Base-by-base conservation (phyloP, 2,329 filamentous ascomycete species). In the Verticillium longisporum region DNA sequence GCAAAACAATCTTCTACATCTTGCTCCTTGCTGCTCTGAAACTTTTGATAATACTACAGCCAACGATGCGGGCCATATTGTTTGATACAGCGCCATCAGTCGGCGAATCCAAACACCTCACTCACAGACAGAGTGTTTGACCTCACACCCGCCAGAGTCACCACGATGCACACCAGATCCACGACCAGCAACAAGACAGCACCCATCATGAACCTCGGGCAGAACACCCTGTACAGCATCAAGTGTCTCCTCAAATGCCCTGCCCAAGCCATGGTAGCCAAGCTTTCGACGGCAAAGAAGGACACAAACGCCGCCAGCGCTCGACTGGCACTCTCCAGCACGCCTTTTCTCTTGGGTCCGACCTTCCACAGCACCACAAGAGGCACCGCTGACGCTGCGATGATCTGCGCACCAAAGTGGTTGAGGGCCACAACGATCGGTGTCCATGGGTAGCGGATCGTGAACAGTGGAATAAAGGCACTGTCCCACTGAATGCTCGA, bases 171-270 rank as follows among this genome's bases (percentile, higher is more conserved):
- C 2, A 95, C 82, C 4, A 96, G 65, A 70, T 98, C 94, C 10
- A 96, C 87, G 32, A 93, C 81, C 15, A 94, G 69, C 62, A 98
- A 72, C 57, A 89, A 83, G 3, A 83, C 76, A 0, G 87, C 88
- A 0, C 89, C 92, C 72, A 91, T 83, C 89, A 99, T 91, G 77
- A 94, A 99, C 33, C 94, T 80, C 56, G 95, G 95, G 75, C 84
- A 88, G 71, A 99, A 99, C 54, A 99, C 92, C 53, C 95, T 84
- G 76, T 95, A 99, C 34, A 99, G 83, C 95, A 99, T 99, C 65
- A 99, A 81, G 78, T 99, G 95, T 58, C 95, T 83, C 60, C 95
- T 83, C 69, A 99, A 77, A 77, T 92, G 88, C 1, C 91, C 93
- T 0, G 94, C 91, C 89, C 94, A 97, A 73, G 90, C 86, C 68